Conservation (phyloP, 129 eudicot genomes). For the Centaurea solstitialis region DNA sequence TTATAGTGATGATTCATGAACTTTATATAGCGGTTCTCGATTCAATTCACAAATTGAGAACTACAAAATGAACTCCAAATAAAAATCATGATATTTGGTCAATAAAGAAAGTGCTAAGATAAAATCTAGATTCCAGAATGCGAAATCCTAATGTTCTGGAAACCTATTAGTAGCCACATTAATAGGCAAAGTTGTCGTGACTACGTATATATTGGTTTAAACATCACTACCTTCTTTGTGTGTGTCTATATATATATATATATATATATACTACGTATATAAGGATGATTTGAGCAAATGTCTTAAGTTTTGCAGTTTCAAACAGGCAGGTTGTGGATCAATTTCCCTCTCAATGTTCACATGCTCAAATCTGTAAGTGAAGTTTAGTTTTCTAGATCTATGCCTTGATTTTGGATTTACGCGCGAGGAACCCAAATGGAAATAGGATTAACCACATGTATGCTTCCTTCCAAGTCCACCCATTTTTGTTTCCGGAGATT, state of each 20-base stretch:
- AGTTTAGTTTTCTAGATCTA: too few species aligned
- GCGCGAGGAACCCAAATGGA: too few species aligned
- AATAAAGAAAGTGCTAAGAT: background rate
- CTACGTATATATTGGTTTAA: background rate
- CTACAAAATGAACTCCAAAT: background rate
- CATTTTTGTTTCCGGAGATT: too few species aligned
- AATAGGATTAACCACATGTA: too few species aligned
- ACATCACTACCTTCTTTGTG: background rate
- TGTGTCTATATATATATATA: background rate
- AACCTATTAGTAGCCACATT: background rate
- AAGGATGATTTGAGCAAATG: too few species aligned
- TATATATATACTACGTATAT: too few species aligned
- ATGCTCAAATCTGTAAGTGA: too few species aligned
- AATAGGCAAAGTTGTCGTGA: constrained; percentile 1
- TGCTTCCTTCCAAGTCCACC: too few species aligned
- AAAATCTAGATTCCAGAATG: background rate
- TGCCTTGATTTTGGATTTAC: too few species aligned
- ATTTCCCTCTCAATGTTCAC: too few species aligned
- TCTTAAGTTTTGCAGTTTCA: too few species aligned
- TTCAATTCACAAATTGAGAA: background rate
- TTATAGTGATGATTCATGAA: background rate
- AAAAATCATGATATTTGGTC: background rate
- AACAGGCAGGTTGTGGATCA: too few species aligned
- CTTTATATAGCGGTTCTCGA: background rate
- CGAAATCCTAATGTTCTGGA: constrained; percentile 4